These are phyloP conservation scores for Tulasnella sp. DNA, from an alignment of 768 basidiomycete species.

Conservation along the genomic window DNA sequence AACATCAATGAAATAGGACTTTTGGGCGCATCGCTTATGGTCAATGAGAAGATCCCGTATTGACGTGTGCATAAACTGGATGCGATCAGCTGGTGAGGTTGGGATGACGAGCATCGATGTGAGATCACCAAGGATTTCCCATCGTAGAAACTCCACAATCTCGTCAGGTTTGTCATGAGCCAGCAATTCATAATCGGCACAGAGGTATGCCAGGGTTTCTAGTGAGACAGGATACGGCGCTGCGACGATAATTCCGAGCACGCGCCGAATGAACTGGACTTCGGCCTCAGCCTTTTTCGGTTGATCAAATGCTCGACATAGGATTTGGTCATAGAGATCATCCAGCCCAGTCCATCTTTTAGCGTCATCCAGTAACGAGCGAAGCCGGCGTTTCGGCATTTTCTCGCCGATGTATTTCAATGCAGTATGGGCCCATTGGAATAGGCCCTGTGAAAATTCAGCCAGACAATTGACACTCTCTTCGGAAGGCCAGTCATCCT, in stretches of 20 bases:
- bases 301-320: background rate
- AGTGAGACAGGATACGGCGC: background rate
- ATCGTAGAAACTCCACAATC: background rate
- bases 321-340: background rate
- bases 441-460: background rate
- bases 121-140: background rate
- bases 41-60: background rate
- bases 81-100: background rate
- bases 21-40: background rate
- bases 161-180: background rate
- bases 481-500: background rate
- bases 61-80: background rate
- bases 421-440: background rate
- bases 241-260: background rate
- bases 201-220: background rate
- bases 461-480: background rate
- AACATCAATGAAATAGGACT: background rate
- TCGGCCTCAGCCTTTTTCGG: background rate
- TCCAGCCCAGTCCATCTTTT: background rate
- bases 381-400: background rate
- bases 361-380: background rate
- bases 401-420: background rate
- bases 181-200: background rate
- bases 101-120: background rate
- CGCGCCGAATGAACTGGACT: background rate